Evolutionary conservation across 1,284 basidiomycete genomes (phyloP), one percentile per base, ranked within the genome.

Genomic region (Fomitopsis palustris): DNA sequence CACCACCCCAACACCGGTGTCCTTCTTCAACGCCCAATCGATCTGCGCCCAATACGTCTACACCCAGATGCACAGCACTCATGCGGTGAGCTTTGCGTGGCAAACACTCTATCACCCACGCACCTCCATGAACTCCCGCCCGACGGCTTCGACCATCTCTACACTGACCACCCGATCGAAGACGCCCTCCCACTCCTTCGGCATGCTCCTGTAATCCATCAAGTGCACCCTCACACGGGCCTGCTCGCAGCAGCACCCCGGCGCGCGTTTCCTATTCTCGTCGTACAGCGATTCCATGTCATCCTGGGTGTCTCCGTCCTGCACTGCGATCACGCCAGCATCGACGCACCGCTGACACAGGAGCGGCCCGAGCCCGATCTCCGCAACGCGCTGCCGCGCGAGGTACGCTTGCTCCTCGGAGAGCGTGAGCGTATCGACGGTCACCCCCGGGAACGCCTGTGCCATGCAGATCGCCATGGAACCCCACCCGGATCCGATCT

Each of bases 401-500:
- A 90, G 78, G 1, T 72, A 72, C 63, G 87, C 85, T 66, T 93
- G 90, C 60, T 90, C 84, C 16, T 81, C 76, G 0, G 88, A 90
- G 9, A 93, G 81, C 5, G 91, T 93, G 59, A 93, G 75, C 3
- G 88, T 89, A 70, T 93, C 90, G 57, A 93, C 80, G 1, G 77
- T 82, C 55, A 86, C 88, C 27, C 78, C 79, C 2, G 85, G 77
- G 53, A 81, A 72, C 10, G 74, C 78, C 38, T 74, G 71, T 2
- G 80, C 80, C 45, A 89, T 83, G 55, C 85, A 80, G 57, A 92
- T 86, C 3, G 91, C 84, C 62, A 93, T 79, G 4, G 86, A 84
- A 2, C 91, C 91, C 90, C 91, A 93, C 1, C 91, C 91, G 27
- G 86, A 87, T 12, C 90, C 91, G 59, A 93, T 92, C 70, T 93